phyloP scores from a whole-genome alignment of 2,329 filamentous ascomycete genomes.

The Calonectria pseudoreteaudii region DNA sequence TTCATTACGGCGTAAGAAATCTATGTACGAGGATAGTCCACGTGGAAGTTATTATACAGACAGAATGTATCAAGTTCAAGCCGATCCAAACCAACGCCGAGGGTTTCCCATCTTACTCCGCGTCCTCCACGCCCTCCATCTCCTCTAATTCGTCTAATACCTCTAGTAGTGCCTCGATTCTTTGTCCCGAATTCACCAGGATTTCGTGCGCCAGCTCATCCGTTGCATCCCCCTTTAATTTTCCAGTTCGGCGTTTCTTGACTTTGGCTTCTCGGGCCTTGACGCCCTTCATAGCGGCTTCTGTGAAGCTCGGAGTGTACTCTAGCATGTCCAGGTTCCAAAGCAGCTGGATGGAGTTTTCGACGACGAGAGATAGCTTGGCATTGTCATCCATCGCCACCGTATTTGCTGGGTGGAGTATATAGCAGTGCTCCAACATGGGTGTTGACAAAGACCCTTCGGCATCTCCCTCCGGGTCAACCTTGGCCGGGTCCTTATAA shows the following conservation, averaged over 20 bases:
- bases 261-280: slow-evolving; percentile 61
- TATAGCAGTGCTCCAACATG: slow-evolving; percentile 69
- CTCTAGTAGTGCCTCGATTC: slow-evolving; percentile 55
- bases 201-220: slow-evolving; percentile 58
- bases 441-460: slow-evolving; percentile 54
- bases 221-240: slow-evolving; percentile 45
- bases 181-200: slow-evolving; percentile 57
- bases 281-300: slow-evolving; percentile 60
- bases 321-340: slow-evolving; percentile 50
- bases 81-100: not conserved
- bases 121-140: slow-evolving; percentile 11
- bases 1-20: slow-evolving; percentile 29
- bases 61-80: slow-evolving; percentile 22
- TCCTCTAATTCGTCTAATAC: slow-evolving; percentile 41
- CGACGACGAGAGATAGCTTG: slow-evolving; percentile 76
- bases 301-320: slow-evolving; percentile 51
- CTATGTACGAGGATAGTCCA: slow-evolving; percentile 38
- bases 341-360: slow-evolving; percentile 70
- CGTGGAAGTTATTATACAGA: slow-evolving; percentile 33
- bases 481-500: slow-evolving; percentile 54
- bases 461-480: slow-evolving; percentile 51
- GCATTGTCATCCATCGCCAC: slow-evolving; percentile 75
- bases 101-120: slow-evolving; percentile 14
- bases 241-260: slow-evolving; percentile 54
- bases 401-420: slow-evolving; percentile 74